These are phyloP conservation scores for Taphrina wiesneri DNA, from an alignment of 1,139 yeast species.

Conservation along the genomic window DNA sequence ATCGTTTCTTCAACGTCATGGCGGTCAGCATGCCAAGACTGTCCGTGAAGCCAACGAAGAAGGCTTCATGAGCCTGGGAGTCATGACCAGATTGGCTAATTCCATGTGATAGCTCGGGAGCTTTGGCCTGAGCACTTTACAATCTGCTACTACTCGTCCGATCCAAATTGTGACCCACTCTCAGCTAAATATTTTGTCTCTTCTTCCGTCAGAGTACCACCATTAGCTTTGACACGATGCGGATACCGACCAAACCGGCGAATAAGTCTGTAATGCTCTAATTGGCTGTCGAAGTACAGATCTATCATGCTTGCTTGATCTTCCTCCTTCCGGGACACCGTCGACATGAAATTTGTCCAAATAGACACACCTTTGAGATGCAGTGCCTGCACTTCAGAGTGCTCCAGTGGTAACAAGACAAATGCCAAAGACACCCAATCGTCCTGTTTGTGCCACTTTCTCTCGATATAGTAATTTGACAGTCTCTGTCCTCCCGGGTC, in stretches of 20 bases:
- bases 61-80: not conserved
- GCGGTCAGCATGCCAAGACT: not conserved
- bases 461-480: not conserved
- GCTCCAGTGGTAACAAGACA: conserved; percentile 4
- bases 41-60: not conserved
- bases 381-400: not conserved
- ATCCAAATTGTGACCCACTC: conserved; percentile 4
- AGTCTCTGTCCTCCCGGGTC: conserved; percentile 8
- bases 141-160: not conserved
- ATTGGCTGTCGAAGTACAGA: not conserved
- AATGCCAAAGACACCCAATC: conserved; percentile 2
- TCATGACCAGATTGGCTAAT: not conserved
- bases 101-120: no score
- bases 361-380: not conserved
- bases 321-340: not conserved
- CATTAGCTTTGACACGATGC: not conserved
- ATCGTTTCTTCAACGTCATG: no score
- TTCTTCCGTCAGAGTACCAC: not conserved
- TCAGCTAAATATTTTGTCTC: not conserved
- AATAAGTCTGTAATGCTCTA: not conserved
- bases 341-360: conserved; percentile 2
- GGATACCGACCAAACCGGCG: conserved; percentile 9
- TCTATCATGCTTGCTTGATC: not conserved
- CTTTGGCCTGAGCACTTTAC: not conserved
- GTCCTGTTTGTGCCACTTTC: not conserved